phyloP scores from a whole-genome alignment of 2,329 filamentous ascomycete genomes.

The Ceratocystis papillata region DNA sequence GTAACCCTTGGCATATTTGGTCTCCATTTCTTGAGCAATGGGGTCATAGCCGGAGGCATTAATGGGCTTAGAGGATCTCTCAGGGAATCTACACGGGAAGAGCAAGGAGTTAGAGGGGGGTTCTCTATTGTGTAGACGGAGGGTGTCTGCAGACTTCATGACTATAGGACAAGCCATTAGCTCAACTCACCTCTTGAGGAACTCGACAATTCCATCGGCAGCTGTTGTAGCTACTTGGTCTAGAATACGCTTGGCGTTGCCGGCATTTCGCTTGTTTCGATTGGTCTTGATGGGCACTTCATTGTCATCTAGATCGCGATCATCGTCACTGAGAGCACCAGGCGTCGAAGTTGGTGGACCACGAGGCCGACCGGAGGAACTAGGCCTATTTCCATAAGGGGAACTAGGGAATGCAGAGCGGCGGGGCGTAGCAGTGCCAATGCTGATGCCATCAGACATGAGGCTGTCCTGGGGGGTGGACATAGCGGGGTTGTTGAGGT shows the following conservation, averaged over 20 bases:
- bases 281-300: slow-evolving; percentile 46
- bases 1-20: slow-evolving; percentile 56
- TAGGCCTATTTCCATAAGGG: slow-evolving; percentile 29
- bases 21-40: slow-evolving; percentile 20
- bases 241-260: slow-evolving; percentile 58
- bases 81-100: slow-evolving; percentile 44
- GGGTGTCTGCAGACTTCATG: too few relatives aligned
- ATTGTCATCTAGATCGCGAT: slow-evolving; percentile 51
- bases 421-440: slow-evolving; percentile 36
- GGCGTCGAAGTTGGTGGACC: slow-evolving; percentile 53
- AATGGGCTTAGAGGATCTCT: slow-evolving; percentile 30
- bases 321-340: slow-evolving; percentile 51
- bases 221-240: slow-evolving; percentile 66
- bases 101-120: slow-evolving; percentile 10
- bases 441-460: slow-evolving; percentile 46
- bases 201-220: slow-evolving; percentile 66
- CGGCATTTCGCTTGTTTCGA: slow-evolving; percentile 25
- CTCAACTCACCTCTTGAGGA: slow-evolving; percentile 58
- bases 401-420: slow-evolving; percentile 32
- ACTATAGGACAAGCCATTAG: too few relatives aligned
- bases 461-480: slow-evolving; percentile 27
- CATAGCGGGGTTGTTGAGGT: slow-evolving; percentile 9
- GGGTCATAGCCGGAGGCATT: slow-evolving; percentile 11
- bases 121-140: too few relatives aligned
- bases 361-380: slow-evolving; percentile 45